Evolutionary conservation across 2,329 filamentous ascomycete genomes (phyloP), one percentile per base, ranked within the genome.

Genomic region (Pseudogymnoascus sp.): DNA sequence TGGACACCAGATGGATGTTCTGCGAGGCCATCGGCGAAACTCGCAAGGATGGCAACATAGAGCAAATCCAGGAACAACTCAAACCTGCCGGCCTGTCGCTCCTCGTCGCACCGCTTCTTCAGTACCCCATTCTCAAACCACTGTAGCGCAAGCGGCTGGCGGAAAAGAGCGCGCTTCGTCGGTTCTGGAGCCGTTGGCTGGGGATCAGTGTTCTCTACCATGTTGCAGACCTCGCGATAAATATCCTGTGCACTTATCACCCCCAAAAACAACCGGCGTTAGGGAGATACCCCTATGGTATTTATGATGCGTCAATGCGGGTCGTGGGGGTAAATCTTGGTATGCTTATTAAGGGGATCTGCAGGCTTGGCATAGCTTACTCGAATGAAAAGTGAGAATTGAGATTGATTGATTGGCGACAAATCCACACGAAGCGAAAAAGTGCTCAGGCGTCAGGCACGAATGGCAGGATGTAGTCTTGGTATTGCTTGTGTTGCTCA

Each of bases 1-100:
- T 77, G 75, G 19, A 70, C 69, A 21, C 78, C 78, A 26, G 77
- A 72, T 7, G 79, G 75, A 56, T 80, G 72, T 64, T 81, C 79
- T 26, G 76, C 76, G 15, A 81, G 74, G 38, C 78, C 75, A 62
- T 81, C 79, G 61, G 78, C 79, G 63, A 82, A 79, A 67, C 79
- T 81, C 59, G 79, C 79, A n/a, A 81, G 73, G 42, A 81, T 80
- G 11, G 77, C 78, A 59, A 80, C 78, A 74, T 79, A 81, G 9
- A 81, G 70, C 38, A 82, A 70, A 62, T 81, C 79, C 1, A 82
- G 76, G 65, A 82, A 81, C 33, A 81, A 75, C 68, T 81, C 79
- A 64, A 81, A 81, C 11, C 78, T 77, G 37, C 65, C 63, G 5
- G 65, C 65, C 19, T 62, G 61, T 56, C 65, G 62, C 35, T 66